Evolutionary conservation across 768 basidiomycete genomes (phyloP).

Genomic region (Mrakia frigida): DNA sequence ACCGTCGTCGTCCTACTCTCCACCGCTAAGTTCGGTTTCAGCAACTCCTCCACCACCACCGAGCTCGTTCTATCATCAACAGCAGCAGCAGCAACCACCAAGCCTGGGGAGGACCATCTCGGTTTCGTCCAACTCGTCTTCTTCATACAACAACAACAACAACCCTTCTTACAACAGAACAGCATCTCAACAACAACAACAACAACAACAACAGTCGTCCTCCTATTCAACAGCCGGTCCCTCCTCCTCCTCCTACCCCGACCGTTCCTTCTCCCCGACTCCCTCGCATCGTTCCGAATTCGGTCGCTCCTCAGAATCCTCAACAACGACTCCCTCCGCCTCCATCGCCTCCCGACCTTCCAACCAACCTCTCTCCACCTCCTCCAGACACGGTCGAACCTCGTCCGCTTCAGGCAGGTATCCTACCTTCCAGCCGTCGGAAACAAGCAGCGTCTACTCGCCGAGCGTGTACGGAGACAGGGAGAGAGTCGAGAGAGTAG

Average conservation of each 20-base stretch:
- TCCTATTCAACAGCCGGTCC: neutral
- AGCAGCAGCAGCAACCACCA: conserved; percentile 5
- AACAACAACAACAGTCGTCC: neutral
- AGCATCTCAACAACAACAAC: neutral
- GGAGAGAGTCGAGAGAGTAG: conserved; percentile 13
- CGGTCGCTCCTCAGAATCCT: neutral
- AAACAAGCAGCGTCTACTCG: conserved; percentile 42
- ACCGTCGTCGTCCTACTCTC: neutral
- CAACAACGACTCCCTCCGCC: neutral
- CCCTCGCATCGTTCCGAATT: conserved; percentile 16
- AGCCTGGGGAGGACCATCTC: neutral
- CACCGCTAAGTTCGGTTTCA: neutral
- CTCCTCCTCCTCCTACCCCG: too few relatives aligned
- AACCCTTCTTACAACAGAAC: conserved; percentile 45
- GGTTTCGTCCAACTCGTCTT: neutral
- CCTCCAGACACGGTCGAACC: conserved; percentile 12
- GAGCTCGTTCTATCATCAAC: neutral
- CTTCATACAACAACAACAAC: conserved; percentile 42
- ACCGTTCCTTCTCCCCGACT: neutral
- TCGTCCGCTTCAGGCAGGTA: conserved; percentile 36
- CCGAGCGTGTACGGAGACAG: neutral
- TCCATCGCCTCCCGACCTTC: conserved; percentile 11
- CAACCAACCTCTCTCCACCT: conserved; percentile 17
- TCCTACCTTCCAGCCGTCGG: conserved; percentile 48
- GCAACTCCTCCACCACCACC: conserved; percentile 1